phyloP scores from a whole-genome alignment of 768 basidiomycete species.

The Leucosporidium creatinivorum region DNA sequence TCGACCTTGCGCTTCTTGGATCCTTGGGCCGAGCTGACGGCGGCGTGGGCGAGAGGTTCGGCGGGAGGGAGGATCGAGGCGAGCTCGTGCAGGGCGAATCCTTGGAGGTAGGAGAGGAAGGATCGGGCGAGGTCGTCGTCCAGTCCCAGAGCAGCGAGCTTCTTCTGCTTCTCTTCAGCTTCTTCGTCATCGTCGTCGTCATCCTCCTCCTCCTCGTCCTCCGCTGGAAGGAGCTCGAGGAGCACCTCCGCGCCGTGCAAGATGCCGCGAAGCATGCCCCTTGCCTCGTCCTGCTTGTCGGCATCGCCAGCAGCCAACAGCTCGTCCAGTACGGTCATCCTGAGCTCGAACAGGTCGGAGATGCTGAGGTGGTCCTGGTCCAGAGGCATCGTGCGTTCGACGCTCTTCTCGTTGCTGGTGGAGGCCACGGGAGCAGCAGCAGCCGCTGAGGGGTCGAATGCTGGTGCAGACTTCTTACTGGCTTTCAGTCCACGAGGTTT shows the following conservation, averaged over 20 bases:
- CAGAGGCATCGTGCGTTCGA: constrained; percentile 25
- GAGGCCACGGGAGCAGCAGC: background rate
- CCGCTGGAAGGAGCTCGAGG: constrained; percentile 1
- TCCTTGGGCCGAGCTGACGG: background rate
- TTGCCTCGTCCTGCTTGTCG: constrained; percentile 21
- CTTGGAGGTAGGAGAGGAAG: constrained; percentile 14
- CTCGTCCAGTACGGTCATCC: constrained; percentile 14
- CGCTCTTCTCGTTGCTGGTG: background rate
- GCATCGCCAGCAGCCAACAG: constrained; percentile 7
- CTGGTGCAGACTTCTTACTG: constrained; percentile 15
- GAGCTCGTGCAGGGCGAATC: constrained; percentile 17
- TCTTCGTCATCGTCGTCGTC: background rate
- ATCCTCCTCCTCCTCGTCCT: background rate
- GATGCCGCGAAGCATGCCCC: constrained; percentile 26
- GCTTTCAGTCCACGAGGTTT: constrained; percentile 27
- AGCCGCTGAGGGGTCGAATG: constrained; percentile 15
- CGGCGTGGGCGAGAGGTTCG: background rate
- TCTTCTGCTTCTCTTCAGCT: background rate
- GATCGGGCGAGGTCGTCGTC: background rate
- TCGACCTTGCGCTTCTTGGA: constrained; percentile 30
- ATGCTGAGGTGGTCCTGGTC: constrained; percentile 32
- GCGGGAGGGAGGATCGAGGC: constrained; percentile 15
- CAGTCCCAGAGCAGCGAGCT: constrained; percentile 19
- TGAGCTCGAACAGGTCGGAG: constrained; percentile 29
- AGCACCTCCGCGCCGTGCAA: constrained; percentile 25